Evolutionary conservation across 2,329 filamentous ascomycete genomes (phyloP).

Genomic region (Stemphylium vesicarium): DNA sequence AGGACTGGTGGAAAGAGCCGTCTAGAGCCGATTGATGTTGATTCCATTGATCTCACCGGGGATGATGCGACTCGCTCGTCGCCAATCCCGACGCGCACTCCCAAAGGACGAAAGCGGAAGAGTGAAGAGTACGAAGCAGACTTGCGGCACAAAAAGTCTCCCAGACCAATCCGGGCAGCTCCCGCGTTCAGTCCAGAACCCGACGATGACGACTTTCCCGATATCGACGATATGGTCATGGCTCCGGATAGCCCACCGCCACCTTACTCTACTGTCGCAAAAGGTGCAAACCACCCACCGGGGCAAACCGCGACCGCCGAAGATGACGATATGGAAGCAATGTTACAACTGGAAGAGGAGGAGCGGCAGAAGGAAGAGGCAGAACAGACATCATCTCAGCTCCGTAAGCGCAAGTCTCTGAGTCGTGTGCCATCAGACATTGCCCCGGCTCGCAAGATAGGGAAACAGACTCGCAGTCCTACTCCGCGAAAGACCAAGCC

Average conservation of each 20-base stretch:
- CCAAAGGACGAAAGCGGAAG: slow-evolving; percentile 52
- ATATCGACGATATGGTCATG: slow-evolving; percentile 48
- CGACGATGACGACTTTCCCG: slow-evolving; percentile 40
- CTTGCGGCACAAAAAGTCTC: slow-evolving; percentile 21
- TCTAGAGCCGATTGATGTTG: slow-evolving; percentile 29
- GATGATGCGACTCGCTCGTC: slow-evolving; percentile 28
- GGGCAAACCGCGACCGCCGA: background rate
- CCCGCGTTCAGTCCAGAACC: slow-evolving; percentile 21
- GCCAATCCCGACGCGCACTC: slow-evolving; percentile 21
- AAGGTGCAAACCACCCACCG: slow-evolving; percentile 1
- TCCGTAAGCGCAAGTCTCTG: slow-evolving; percentile 41
- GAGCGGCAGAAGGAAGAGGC: slow-evolving; percentile 15
- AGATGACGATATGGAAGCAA: slow-evolving; percentile 20
- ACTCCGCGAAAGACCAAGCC: slow-evolving; percentile 20
- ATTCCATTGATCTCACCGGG: slow-evolving; percentile 48
- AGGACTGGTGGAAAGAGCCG: slow-evolving; percentile 12
- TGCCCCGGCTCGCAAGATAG: slow-evolving; percentile 38
- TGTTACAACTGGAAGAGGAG: slow-evolving; percentile 22
- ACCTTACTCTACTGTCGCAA: slow-evolving; percentile 54
- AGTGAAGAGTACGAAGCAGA: slow-evolving; percentile 53
- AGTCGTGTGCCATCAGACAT: slow-evolving; percentile 38
- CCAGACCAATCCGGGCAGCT: slow-evolving; percentile 19
- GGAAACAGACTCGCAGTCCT: slow-evolving; percentile 31
- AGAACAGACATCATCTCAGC: slow-evolving; percentile 11
- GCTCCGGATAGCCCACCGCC: slow-evolving; percentile 40